Base-by-base conservation (phyloP, 164 flowering plant species). In the Taxillus chinensis region DNA sequence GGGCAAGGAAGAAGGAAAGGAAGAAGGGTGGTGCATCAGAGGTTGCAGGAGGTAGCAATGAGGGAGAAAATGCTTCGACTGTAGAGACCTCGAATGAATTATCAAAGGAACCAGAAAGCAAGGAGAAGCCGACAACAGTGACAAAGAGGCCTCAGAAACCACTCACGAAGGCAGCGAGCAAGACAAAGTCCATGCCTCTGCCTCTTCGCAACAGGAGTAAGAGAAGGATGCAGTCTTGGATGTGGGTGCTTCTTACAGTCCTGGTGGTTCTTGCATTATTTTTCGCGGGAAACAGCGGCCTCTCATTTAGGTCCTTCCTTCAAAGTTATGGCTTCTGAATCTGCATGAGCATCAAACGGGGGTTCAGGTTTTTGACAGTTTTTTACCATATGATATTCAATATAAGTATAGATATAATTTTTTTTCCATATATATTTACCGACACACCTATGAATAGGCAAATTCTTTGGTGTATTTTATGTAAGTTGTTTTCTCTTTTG, bases 191-290 rank as follows among this genome's bases (percentile, higher is more conserved):
- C 16, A 73, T 84, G 39, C 95, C 95, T 60, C 70, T 74, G 45
- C 83, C 92, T 43, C 82, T 87, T 54, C 83, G 95, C 12, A 84
- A 81, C 73, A 72, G 83, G 65, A 65, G 82, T 62, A 86, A 71
- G 78, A 86, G 84, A 72, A 78, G 74, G 59, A 72, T 78, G 75
- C 84, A 76, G 65, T 71, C 75, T 59, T 90, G 87, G 87, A 79
- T 86, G 85, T 87, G 86, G 88, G 73, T 69, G 42, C 68, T 74
- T 16, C 56, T 80, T 14, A 46, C 59, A 3, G 65, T 62, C 43
- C 11, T 78, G 62, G 49, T 75, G 59, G 68, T 75, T 38, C 41
- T 82, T 61, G 74, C 70, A 40, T 66, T 87, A 48, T 77, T 81
- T 74, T 74, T 86, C 62, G 53, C 76, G 59, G 85, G 80, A 4